A percentile compares a stretch with the other conserved stretches of the same genome.
Evolutionary conservation across 2,329 filamentous ascomycete species (phyloP).

Genomic region (Madurella fahalii): DNA sequence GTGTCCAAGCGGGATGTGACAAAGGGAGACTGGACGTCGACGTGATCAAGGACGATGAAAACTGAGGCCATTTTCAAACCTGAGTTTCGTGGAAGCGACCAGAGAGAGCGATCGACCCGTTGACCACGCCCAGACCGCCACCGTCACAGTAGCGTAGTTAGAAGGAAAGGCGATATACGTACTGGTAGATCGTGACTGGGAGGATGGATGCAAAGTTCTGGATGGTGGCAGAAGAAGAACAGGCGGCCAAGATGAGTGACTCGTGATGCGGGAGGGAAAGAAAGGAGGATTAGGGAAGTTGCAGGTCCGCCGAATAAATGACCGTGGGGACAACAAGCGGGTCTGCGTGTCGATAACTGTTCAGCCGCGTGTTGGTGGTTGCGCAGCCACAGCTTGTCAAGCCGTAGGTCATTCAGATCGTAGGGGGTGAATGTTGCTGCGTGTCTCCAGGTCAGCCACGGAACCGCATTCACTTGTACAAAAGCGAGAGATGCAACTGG

Average conservation of each 20-base stretch:
- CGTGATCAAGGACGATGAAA: not conserved
- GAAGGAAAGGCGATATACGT: not conserved
- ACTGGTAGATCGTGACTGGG: not conserved
- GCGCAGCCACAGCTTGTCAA: too few species aligned
- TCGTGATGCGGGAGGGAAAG: not conserved
- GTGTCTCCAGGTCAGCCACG: not conserved
- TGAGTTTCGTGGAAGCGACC: not conserved
- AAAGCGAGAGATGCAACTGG: not conserved
- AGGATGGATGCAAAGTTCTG: not conserved
- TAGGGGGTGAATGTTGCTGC: not conserved
- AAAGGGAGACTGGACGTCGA: not conserved
- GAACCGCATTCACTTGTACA: not conserved
- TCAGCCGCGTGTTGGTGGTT: too few species aligned
- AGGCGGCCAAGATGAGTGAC: not conserved
- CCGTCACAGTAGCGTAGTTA: not conserved
- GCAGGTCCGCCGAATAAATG: constrained; percentile 3
- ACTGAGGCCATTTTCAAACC: not conserved
- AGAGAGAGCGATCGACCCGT: not conserved
- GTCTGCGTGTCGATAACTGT: constrained; percentile 3
- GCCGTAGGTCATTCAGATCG: not conserved
- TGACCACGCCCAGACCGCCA: not conserved
- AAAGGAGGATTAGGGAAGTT: not conserved
- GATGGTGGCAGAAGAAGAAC: not conserved
- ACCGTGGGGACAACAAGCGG: not conserved
- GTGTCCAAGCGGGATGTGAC: not conserved